Conservation (phyloP, 2,329 filamentous ascomycete species). For the Hypoxylon sp. region DNA sequence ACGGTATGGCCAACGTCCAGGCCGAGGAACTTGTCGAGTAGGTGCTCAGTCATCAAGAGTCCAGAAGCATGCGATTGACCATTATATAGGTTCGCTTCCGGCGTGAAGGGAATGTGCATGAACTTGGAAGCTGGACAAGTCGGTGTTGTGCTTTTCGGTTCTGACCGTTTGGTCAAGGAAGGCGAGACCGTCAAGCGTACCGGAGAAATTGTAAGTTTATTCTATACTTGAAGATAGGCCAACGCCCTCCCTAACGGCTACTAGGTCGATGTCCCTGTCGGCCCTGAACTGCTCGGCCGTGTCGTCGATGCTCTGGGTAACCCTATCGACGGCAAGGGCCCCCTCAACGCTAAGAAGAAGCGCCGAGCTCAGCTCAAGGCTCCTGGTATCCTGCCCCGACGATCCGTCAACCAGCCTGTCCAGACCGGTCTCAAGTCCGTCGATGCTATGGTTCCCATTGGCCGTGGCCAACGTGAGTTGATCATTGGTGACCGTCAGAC, state of each 20-base stretch:
- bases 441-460: slow-evolving; percentile 99
- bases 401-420: slow-evolving; percentile 97
- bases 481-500: slow-evolving; percentile 99
- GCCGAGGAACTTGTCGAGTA: slow-evolving; percentile 99
- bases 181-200: slow-evolving; percentile 99
- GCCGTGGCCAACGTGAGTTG: slow-evolving; percentile 99
- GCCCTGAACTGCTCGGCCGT: slow-evolving; percentile 93
- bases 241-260: slow-evolving; percentile 8
- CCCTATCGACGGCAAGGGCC: slow-evolving; percentile 99
- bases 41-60: slow-evolving; percentile 60
- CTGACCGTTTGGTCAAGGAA: slow-evolving; percentile 99
- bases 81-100: slow-evolving; percentile 88
- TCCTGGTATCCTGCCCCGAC: slow-evolving; percentile 96
- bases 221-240: slow-evolving; percentile 1
- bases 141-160: slow-evolving; percentile 99
- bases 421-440: slow-evolving; percentile 99
- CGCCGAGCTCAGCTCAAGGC: slow-evolving; percentile 99
- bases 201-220: slow-evolving; percentile 90
- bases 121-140: slow-evolving; percentile 99
- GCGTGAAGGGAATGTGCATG: slow-evolving; percentile 99
- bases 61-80: slow-evolving; percentile 45
- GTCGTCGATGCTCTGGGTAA: slow-evolving; percentile 98
- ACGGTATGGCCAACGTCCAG: slow-evolving; percentile 99
- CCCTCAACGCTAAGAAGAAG: slow-evolving; percentile 90
- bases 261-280: slow-evolving; percentile 96